Evolutionary conservation across 2,329 filamentous ascomycete genomes (phyloP), one percentile per base, ranked within the genome.

Genomic region (Stagonosporopsis chrysanthemi): DNA sequence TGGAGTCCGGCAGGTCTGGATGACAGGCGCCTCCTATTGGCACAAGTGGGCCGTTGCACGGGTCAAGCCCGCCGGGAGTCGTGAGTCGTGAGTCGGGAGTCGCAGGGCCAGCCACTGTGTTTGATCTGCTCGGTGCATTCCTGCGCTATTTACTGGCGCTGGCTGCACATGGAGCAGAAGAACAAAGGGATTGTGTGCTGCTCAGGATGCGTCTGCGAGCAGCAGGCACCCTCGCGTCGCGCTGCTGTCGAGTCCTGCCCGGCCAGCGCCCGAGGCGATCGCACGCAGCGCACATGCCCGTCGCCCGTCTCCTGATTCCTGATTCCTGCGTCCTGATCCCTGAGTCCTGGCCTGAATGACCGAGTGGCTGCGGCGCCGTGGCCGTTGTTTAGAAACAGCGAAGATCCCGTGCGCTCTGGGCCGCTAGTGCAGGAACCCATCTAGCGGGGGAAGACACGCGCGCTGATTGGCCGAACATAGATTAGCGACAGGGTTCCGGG

Each of bases 361-460:
- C 54, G 54, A 47, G 48, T 52, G 54, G 48, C 54, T 52, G 54
- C 54, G 54, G 58, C 61, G 56, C 55, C 54, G 48, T 53, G 46
- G 56, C 63, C 64, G 64, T 68, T 64, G 59, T 62, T 65, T 66
- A 52, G 58, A 60, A 55, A 63, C 57, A 59, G 39, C 43, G 57
- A 50, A 44, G 54, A 57, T 52, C 51, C 47, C 40, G 44, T 56
- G 23, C 26, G 11, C 53, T 33, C 23, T 17, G 17, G 36, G 56
- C 9, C 43, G 38, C 61, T 67, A 63, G 58, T 59, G 67, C 67
- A 69, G 67, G 67, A 65, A 69, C 67, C 43, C 53, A 54, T 56
- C 48, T 38, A 52, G 54, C 42, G 43, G 17, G 24, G 22, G 8
- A 26, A 15, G 19, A 2, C 14, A 14, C 26, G 1, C 8, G n/a